A percentile compares a stretch with the other conserved stretches of the same genome.
Evolutionary conservation across 2,329 filamentous ascomycete species (phyloP).

Genomic region (Pestalotiopsis fici): DNA sequence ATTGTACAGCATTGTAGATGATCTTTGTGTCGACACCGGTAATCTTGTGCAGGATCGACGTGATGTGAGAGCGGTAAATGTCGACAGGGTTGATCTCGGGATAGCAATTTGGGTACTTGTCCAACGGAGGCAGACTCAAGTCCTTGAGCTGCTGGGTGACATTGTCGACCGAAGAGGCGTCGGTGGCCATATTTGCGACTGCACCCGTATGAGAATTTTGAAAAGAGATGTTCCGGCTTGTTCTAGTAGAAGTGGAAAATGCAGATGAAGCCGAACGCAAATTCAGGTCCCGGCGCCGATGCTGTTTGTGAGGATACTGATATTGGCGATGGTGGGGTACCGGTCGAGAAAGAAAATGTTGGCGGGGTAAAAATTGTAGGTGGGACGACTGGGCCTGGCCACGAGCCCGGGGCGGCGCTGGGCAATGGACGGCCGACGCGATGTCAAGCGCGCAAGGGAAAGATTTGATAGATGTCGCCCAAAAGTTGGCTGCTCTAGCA

Average conservation of each 20-base stretch:
- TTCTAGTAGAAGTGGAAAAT: not conserved
- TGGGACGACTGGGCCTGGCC: not conserved
- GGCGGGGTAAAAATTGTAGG: constrained; percentile 13
- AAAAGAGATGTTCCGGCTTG: not conserved
- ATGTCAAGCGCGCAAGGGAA: not conserved
- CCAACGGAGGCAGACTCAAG: constrained; percentile 23
- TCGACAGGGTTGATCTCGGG: constrained; percentile 76
- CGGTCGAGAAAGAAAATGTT: constrained; percentile 8
- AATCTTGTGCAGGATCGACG: constrained; percentile 65
- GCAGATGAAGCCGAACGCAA: not conserved
- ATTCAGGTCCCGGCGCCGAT: not conserved
- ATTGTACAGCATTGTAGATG: constrained; percentile 75
- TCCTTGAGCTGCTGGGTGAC: constrained; percentile 23
- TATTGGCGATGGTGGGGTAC: constrained; percentile 13
- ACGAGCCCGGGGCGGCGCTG: not conserved
- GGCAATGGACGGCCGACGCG: not conserved
- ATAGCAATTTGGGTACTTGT: constrained; percentile 57
- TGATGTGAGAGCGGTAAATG: constrained; percentile 77
- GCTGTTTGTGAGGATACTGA: not conserved
- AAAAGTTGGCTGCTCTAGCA: not conserved
- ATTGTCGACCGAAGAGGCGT: constrained; percentile 17
- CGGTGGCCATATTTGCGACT: constrained; percentile 19
- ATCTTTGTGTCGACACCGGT: constrained; percentile 70
- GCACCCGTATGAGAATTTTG: not conserved
- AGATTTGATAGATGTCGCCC: not conserved